Evolutionary conservation across 2,329 filamentous ascomycete genomes (phyloP), one percentile per base, ranked within the genome.

Genomic region (Penicillium sp.): DNA sequence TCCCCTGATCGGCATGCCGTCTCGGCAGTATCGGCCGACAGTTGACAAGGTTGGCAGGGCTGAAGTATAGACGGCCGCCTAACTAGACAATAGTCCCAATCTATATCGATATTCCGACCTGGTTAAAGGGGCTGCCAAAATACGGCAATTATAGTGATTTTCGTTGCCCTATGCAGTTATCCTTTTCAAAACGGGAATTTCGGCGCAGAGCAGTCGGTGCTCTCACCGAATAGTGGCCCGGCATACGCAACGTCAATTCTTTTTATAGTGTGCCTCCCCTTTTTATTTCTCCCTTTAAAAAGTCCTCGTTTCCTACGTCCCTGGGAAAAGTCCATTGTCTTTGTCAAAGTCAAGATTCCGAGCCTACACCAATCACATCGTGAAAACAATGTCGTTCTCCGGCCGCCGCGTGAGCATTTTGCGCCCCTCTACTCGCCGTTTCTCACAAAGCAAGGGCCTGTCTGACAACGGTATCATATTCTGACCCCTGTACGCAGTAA

Each of bases 331-430:
- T 8, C 16, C 4, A 20, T 34, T 4, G 8, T 38, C 35, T 11
- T n/a, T 37, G 27, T 16, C n/a, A 27, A 27, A 18, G 37, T 40
- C 14, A 28, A 9, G 22, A 26, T 26, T 22, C 16, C 10, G 13
- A 28, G 22, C 37, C 26, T 20, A 27, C 23, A 26, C n/a, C 26
- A 40, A n/a, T 16, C 37, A 40, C 37, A 20, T 24, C 34, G 14
- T 3, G 3, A n/a, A 38, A 36, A 55, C 42, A 41, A 75, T 75
- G 73, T 73, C 68, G 42, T 74, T 71, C 63, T 72, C 72, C 46
- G 70, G 69, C 34, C 69, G 72, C 43, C 70, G 70, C 45, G 56
- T 74, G 28, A 74, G 71, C 49, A 66, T 71, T 44, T 57, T 74
- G 52, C 67, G 67, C 49, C 65, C 69, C 26, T 61, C 61, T 42